Conservation (phyloP, 2,329 filamentous ascomycete genomes). For the Calycina herbarum region DNA sequence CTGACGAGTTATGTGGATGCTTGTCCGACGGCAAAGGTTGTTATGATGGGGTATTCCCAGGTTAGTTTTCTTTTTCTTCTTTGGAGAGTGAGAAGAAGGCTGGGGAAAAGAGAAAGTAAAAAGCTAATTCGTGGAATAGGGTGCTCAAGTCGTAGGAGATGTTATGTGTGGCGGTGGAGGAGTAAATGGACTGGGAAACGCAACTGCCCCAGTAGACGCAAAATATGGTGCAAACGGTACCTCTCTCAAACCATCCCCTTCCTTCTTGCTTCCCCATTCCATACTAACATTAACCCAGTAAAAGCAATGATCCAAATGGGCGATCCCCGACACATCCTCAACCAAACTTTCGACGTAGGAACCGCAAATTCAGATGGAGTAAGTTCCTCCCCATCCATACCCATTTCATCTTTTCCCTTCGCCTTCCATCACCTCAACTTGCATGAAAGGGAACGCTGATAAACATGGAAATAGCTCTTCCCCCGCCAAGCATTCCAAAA, state of each 20-base stretch:
- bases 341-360: slow-evolving; percentile 36
- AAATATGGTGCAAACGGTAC: not conserved
- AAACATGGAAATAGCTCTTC: slow-evolving; percentile 17
- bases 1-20: slow-evolving; percentile 36
- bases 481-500: slow-evolving; percentile 19
- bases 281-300: slow-evolving; percentile 15
- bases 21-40: slow-evolving; percentile 36
- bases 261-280: too few species aligned
- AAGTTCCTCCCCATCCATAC: not conserved
- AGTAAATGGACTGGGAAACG: slow-evolving; percentile 18
- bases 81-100: not conserved
- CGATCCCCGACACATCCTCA: slow-evolving; percentile 38
- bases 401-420: too few species aligned
- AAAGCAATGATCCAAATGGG: slow-evolving; percentile 41
- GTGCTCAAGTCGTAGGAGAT: slow-evolving; percentile 33
- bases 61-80: slow-evolving; percentile 14
- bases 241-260: not conserved
- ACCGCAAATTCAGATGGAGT: slow-evolving; percentile 31
- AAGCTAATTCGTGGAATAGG: slow-evolving; percentile 26
- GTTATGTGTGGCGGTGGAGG: slow-evolving; percentile 32
- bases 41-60: slow-evolving; percentile 41
- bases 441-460: not conserved
- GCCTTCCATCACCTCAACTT: too few species aligned
- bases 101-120: not conserved
- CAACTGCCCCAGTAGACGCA: not conserved